These are phyloP conservation scores for Lagenaria siceraria DNA, from an alignment of 306 rosid genomes.

Conservation along the genomic window DNA sequence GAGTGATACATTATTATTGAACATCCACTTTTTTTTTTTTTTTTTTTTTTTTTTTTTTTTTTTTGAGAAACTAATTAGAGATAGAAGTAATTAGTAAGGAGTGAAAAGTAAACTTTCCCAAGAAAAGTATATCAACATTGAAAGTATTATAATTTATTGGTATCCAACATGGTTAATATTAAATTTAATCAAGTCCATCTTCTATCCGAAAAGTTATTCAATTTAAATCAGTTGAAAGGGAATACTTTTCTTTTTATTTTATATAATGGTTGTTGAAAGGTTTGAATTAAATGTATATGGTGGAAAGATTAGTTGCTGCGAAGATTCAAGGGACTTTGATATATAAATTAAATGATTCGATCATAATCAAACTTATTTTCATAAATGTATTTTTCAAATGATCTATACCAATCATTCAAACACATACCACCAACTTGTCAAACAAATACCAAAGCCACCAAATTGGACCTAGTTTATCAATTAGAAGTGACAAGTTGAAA, in stretches of 20 bases:
- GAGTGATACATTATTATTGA: too few species aligned
- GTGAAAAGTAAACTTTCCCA: too few species aligned
- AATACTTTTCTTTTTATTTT: neutral
- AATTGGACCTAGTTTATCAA: neutral
- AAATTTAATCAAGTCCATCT: neutral
- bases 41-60: too few species aligned
- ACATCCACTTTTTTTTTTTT: too few species aligned
- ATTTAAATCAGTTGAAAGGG: neutral
- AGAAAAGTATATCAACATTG: too few species aligned
- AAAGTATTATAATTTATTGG: neutral
- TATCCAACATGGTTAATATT: neutral
- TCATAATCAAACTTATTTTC: neutral
- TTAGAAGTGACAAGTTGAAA: neutral
- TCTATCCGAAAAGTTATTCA: neutral
- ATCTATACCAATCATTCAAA: neutral
- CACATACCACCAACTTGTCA: neutral
- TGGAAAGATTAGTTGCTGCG: neutral
- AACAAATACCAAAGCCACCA: neutral
- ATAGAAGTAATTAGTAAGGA: too few species aligned
- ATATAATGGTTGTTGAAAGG: neutral
- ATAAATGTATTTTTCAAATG: neutral
- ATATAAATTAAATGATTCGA: neutral
- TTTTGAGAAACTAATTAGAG: too few species aligned
- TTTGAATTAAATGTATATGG: neutral
- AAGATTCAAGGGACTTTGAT: neutral